Evolutionary conservation across 768 basidiomycete genomes (phyloP), one percentile per base, ranked within the genome.

Genomic region (Mycena polygramma): DNA sequence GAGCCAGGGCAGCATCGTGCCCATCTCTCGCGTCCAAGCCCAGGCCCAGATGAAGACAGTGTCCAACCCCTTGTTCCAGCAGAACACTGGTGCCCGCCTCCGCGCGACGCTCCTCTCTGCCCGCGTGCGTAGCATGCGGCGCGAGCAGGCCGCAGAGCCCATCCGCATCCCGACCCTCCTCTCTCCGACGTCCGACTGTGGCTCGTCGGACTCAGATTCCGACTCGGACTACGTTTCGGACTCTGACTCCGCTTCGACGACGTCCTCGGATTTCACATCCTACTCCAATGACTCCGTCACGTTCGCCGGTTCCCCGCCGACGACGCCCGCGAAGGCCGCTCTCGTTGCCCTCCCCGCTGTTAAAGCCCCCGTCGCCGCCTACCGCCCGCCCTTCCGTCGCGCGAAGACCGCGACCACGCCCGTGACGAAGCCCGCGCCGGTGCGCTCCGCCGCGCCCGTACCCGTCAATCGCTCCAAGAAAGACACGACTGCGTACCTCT

Each of bases 201-300:
- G 49, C 35, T 39, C 46, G 17, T 58, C 57, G 5, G 58, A 59
- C 58, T 57, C 41, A 7, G 53, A 58, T 19, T 66, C 53, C 11
- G 66, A 68, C 57, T 63, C 66, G 19, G 54, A 48, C 45, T 22
- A 39, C 35, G 30, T 30, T 30, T 51, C 36, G 57, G 45, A 55
- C 51, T 69, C 71, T 22, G 57, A 52, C 59, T 71, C 70, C n/a
- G 68, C 41, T 24, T 62, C 62, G 22, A 58, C 66, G 13, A 57
- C 68, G 7, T 69, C 68, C 24, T 63, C 61, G 5, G 49, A 48
- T 35, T 63, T 57, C 57, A 59, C 61, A 9, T 46, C 63, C 11
- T 48, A 39, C 63, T 69, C 68, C 49, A 35, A 26, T 49, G 63
- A 62, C 22, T 70, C 69, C 4, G 52, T 66, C 59, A 70, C 69